Percentiles rank a stretch among this genome's conserved stretches.
Evolutionary conservation across 768 basidiomycete species (phyloP).

Genomic region (Kwoniella sp.): DNA sequence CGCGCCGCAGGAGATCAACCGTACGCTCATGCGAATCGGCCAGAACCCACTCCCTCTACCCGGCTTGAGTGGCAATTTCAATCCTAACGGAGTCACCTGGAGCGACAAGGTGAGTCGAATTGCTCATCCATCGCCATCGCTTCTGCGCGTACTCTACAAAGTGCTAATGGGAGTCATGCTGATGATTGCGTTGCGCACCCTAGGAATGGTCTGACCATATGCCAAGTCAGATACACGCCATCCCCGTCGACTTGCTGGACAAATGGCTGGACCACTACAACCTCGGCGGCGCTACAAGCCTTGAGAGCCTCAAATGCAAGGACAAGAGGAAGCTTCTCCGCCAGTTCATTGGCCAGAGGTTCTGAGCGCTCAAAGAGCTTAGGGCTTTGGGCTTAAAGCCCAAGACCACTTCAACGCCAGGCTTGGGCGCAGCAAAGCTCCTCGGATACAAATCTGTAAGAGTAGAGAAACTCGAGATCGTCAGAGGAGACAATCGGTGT

Average conservation of each 20-base stretch:
- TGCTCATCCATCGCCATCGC: not conserved
- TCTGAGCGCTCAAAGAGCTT: not conserved
- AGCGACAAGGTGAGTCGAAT: not conserved
- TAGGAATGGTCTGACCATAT: not conserved
- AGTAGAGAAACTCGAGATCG: no score
- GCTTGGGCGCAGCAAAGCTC: no score
- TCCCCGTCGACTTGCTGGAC: not conserved
- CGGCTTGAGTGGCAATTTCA: not conserved
- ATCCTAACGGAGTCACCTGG: not conserved
- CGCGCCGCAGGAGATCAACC: not conserved
- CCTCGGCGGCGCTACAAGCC: not conserved
- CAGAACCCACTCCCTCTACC: not conserved
- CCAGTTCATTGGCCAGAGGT: not conserved
- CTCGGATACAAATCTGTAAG: no score
- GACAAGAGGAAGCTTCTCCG: not conserved
- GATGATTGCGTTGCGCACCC: not conserved
- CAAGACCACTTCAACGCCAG: no score
- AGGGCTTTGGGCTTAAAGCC: no score
- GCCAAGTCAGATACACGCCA: not conserved
- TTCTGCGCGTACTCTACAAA: no score
- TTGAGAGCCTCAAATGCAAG: not conserved
- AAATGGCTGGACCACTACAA: not conserved
- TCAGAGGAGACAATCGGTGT: no score
- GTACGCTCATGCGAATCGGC: not conserved
- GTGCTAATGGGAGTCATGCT: no score